Conservation (phyloP, 495 filamentous ascomycete species). For the Clohesyomyces aquaticus region DNA sequence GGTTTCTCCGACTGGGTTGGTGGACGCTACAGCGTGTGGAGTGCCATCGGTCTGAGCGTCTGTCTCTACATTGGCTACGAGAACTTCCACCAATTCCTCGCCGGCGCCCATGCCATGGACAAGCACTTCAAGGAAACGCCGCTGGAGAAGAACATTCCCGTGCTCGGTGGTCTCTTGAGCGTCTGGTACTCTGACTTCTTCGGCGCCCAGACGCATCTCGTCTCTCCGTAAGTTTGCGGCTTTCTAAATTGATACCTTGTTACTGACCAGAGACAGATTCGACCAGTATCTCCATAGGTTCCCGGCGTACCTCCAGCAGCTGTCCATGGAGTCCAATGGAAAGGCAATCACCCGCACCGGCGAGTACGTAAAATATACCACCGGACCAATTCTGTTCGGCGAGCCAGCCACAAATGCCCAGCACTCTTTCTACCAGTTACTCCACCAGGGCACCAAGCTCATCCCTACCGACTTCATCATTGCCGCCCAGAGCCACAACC, state of each 20-base stretch:
- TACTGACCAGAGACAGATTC: conserved; percentile 59
- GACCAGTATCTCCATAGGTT: conserved; percentile 99
- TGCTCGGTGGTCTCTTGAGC: conserved; percentile 86
- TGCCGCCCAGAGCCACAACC: conserved; percentile 95
- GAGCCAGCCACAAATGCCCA: conserved; percentile 99
- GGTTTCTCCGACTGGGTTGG: conserved; percentile 98
- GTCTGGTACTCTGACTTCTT: conserved; percentile 99
- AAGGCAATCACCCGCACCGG: conserved; percentile 93
- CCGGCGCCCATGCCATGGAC: conserved; percentile 96
- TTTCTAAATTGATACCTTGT: not conserved
- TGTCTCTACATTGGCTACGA: conserved; percentile 94
- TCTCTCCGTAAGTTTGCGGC: conserved; percentile 66
- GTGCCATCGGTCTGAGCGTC: conserved; percentile 93
- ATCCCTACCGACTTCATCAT: conserved; percentile 98
- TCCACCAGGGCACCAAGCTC: conserved; percentile 98
- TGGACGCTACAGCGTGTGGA: conserved; percentile 97
- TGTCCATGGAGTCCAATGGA: conserved; percentile 99
- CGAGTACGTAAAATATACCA: conserved; percentile 94
- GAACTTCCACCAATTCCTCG: conserved; percentile 95
- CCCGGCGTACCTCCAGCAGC: conserved; percentile 97
- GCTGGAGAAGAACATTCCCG: conserved; percentile 91
- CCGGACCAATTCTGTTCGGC: conserved; percentile 91
- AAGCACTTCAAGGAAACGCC: conserved; percentile 93
- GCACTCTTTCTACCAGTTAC: conserved; percentile 99
- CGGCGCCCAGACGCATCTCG: conserved; percentile 93